A percentile compares a stretch with the other conserved stretches of the same genome.
Conservation (phyloP, 202 grass and related monocot genomes). For the Carex sylvatica region DNA sequence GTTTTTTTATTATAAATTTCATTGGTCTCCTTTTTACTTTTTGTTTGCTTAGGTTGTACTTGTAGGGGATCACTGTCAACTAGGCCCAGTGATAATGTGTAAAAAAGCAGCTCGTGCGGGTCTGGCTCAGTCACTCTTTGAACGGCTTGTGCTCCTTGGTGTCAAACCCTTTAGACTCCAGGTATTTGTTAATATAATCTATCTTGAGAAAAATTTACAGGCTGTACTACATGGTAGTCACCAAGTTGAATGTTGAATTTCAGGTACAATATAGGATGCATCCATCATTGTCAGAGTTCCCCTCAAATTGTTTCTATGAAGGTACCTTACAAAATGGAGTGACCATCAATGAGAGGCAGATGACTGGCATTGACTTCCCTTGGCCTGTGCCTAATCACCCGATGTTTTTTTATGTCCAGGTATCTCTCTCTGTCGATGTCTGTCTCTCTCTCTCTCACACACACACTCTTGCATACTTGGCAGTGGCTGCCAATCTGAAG, state of each 20-base stretch:
- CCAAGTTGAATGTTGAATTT: slow-evolving; percentile 22
- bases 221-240: not conserved
- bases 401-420: slow-evolving; percentile 99
- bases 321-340: slow-evolving; percentile 99
- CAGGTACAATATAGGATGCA: slow-evolving; percentile 99
- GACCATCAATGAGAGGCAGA: slow-evolving; percentile 91
- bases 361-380: slow-evolving; percentile 94
- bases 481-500: not conserved
- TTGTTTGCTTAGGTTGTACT: slow-evolving; percentile 70
- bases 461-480: not conserved
- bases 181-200: slow-evolving; percentile 36
- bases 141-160: slow-evolving; percentile 93
- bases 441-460: not conserved
- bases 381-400: slow-evolving; percentile 96
- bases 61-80: slow-evolving; percentile 97
- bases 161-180: slow-evolving; percentile 98
- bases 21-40: slow-evolving; percentile 17
- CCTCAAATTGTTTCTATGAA: slow-evolving; percentile 99
- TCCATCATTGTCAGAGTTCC: slow-evolving; percentile 94
- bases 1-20: not conserved
- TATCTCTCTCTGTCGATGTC: slow-evolving; percentile 32
- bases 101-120: slow-evolving; percentile 98
- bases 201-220: not conserved
- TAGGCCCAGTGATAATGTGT: slow-evolving; percentile 99
- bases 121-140: slow-evolving; percentile 92